Evolutionary conservation across 352 stramenopile species (phyloP).

Genomic region (Pelagophyceae sp.): DNA sequence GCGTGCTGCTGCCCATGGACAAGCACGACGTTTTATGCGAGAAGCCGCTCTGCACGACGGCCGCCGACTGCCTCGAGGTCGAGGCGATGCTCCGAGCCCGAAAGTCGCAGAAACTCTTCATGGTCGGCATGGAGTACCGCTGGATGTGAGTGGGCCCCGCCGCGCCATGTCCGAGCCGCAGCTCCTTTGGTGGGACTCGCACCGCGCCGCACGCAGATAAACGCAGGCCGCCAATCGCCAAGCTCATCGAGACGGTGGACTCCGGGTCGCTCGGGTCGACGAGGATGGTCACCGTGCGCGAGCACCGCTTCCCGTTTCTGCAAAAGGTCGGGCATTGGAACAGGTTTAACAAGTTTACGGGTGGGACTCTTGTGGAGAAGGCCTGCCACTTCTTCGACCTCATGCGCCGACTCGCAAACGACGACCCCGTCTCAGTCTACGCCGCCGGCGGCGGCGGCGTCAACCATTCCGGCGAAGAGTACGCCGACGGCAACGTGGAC

Average conservation of each 20-base stretch:
- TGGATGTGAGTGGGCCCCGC: too few relatives aligned
- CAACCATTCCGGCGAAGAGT: background rate
- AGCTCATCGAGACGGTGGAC: background rate
- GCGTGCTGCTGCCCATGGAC: background rate
- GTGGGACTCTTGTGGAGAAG: constrained; percentile 12
- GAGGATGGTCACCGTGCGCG: background rate
- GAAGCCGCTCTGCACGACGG: constrained; percentile 8
- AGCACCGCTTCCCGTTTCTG: constrained; percentile 17
- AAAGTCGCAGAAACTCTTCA: background rate
- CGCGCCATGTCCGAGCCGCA: too few relatives aligned
- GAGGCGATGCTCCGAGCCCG: background rate
- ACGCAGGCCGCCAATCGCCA: background rate
- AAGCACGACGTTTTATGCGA: constrained; percentile 11
- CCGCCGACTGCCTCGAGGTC: background rate
- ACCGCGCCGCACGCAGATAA: too few relatives aligned
- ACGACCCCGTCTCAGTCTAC: background rate
- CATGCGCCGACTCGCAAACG: background rate
- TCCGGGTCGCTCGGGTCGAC: background rate
- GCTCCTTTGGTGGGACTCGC: too few relatives aligned
- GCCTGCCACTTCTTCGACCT: constrained; percentile 18
- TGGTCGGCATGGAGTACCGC: constrained; percentile 18
- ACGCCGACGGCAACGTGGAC: background rate
- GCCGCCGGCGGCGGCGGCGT: background rate
- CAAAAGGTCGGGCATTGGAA: constrained; percentile 10
- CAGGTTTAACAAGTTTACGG: background rate